Base-by-base conservation (phyloP, 768 basidiomycete genomes). In the Boletales sp. region DNA sequence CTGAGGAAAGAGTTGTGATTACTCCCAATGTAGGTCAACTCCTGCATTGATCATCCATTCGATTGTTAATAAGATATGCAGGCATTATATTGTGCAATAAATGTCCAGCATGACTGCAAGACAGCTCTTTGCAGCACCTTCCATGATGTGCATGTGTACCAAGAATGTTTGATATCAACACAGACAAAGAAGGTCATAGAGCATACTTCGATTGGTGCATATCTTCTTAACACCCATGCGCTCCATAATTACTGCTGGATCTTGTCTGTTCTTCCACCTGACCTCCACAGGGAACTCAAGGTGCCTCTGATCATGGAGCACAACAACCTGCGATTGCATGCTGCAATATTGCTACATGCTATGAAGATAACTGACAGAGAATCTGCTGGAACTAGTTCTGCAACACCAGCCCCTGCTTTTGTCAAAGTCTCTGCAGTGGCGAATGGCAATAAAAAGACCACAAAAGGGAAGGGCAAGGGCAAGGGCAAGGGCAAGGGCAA, bases 31-130 rank as follows among this genome's bases (percentile, higher is more conserved):
- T 47, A 25, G 1, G 18, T 37, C 17, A 4, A 43, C 4, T 15
- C 15, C 1, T 5, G 21, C 21, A 25, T 25, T 5, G 21, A 25
- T 25, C 21, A 34, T 5, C 17, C 10, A 21, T 4, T 18, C 38
- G 17, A 11, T 38, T 11, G 15, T 44, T 5, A 44, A 25, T 25
- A 25, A 25, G 21, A 25, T 25, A 25, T 25, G 3, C 21, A 25
- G 21, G 21, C 21, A 25, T 25, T 25, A 25, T 25, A 44, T n/a
- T 50, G 43, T 17, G 14, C 3, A n/a, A 37, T 50, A 11, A 50
- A 50, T 11, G 15, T 50, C 8, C 49, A 50, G 14, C 43, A 50
- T 15, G 35, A 50, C 6, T 50, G 49, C 12, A n/a, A 17, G 8
- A 34, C 18, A 8, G 30, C 37, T 2, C 10, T 4, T 5, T 50